Base-by-base conservation (phyloP, 306 rosid genomes). In the Arachis stenosperma region DNA sequence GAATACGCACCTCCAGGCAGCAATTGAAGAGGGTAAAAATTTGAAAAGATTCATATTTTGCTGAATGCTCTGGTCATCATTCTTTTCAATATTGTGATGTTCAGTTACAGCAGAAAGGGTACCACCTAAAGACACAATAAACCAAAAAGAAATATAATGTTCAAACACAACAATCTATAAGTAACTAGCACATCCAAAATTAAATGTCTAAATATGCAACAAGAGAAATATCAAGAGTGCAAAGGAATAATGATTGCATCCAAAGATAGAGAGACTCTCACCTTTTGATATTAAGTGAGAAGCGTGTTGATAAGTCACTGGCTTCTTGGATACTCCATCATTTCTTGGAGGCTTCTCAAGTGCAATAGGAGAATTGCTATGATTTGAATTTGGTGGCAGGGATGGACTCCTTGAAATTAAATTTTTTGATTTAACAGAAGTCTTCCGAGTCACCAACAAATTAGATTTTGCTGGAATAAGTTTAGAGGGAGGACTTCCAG, bases 1-100 rank as follows among this genome's bases (percentile, higher is more conserved):
- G 8, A 42, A 81, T 71, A 82, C 89, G 52, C 82, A 90, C 97
- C 75, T 84, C 98, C 97, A 93, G 60, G 88, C 40, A 37, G 67
- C 65, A 41, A 48, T 22, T 43, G 50, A 76, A 53, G 88, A 76
- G 58, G 97, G 98, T 17, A 86, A 67, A 78, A 13, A 68, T 36
- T 59, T 40, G 44, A 0, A 29, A 54, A 81, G 47, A 55, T 64
- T 43, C 11, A 83, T 8, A 69, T 66, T 51, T 42, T 75, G 69
- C 62, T 37, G 70, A 67, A 61, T 15, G 80, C 50, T 78, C 67
- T 6, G 42, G 44, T 58, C 70, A 6, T 67, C 68, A 43, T 70
- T 64, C 69, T 73, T 82, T 75, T 73, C 81, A 71, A 11, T 53
- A 78, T 61, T 54, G 27, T 62, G 61, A 46, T 39, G 27, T 43